phyloP scores from a whole-genome alignment of 352 stramenopile genomes.

The Lagenidium giganteum region DNA sequence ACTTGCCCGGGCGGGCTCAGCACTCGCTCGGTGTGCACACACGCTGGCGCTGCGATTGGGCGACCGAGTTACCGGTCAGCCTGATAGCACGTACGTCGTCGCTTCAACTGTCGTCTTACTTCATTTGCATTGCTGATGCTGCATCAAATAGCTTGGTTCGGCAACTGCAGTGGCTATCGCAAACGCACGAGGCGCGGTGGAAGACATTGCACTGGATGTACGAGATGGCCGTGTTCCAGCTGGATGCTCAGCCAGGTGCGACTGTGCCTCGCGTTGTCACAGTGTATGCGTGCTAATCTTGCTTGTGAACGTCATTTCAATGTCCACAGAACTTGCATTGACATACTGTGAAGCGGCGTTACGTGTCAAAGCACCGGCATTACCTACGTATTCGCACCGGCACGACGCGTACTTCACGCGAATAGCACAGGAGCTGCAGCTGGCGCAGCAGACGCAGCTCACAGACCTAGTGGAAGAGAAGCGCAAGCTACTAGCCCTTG shows the following conservation, averaged over 20 bases:
- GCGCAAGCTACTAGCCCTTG: conserved; percentile 25
- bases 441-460: conserved; percentile 27
- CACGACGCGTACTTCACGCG: conserved; percentile 23
- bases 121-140: background rate
- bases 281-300: background rate
- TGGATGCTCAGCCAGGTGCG: conserved; percentile 44
- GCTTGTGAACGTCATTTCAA: background rate
- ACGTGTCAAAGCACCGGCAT: conserved; percentile 17
- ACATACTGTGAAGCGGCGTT: conserved; percentile 23
- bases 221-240: conserved; percentile 39
- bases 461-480: conserved; percentile 28
- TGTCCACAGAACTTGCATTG: conserved; percentile 24
- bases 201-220: conserved; percentile 32
- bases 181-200: conserved; percentile 40
- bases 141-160: background rate
- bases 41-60: conserved; percentile 12
- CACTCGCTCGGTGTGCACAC: conserved; percentile 31
- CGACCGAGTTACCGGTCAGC: background rate
- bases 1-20: conserved; percentile 25
- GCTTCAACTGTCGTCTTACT: background rate
- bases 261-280: no score
- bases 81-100: conserved; percentile 17
- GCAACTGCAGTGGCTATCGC: conserved; percentile 33
- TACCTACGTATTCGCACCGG: conserved; percentile 13
- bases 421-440: conserved; percentile 32